Evolutionary conservation across 2,329 filamentous ascomycete species (phyloP), one percentile per base, ranked within the genome.

Genomic region (Xylariaceae sp.): DNA sequence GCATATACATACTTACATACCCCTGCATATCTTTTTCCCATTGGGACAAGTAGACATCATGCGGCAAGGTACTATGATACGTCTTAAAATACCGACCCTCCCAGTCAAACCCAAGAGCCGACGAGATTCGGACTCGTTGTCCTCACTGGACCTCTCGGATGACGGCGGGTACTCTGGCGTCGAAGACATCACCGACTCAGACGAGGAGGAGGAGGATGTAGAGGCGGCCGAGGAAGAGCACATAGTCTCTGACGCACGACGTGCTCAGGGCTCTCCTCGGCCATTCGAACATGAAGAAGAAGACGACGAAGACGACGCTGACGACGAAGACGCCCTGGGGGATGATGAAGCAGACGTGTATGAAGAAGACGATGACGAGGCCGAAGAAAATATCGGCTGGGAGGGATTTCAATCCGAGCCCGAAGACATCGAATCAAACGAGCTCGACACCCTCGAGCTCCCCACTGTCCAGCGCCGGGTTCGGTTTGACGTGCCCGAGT

Each of bases 121-220:
- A 46, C 66, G 71, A 35, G 65, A 59, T 42, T 77, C 73, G 19
- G 67, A 70, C 51, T 65, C 67, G 5, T 75, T 74, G 5, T 74
- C 76, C 8, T 76, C 74, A 1, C 61, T 74, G 40, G 66, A 76
- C 52, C 66, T 79, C 5, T 83, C 76, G 43, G 84, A 88, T 54
- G 74, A 74, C 35, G 78, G 74, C 37, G 82, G 78, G 40, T 88
- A 88, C 60, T 84, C 80, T 2, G 83, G 73, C 26, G 82, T 94
- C 43, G 85, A 90, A 57, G 78, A 88, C 35, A 83, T 94, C 44
- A 85, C 77, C 50, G 85, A 89, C 52, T 82, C 78, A 9, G 85
- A 76, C 38, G 76, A 87, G 48, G 85, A 90, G 59, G 83, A 90
- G 61, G 78, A 85, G 49, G 78, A 85, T 70, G 78, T 90, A 40